Percentiles rank a stretch among this genome's conserved stretches.
phyloP scores from a whole-genome alignment of 2,329 filamentous ascomycete genomes.

The Botrytis sinoallii region DNA sequence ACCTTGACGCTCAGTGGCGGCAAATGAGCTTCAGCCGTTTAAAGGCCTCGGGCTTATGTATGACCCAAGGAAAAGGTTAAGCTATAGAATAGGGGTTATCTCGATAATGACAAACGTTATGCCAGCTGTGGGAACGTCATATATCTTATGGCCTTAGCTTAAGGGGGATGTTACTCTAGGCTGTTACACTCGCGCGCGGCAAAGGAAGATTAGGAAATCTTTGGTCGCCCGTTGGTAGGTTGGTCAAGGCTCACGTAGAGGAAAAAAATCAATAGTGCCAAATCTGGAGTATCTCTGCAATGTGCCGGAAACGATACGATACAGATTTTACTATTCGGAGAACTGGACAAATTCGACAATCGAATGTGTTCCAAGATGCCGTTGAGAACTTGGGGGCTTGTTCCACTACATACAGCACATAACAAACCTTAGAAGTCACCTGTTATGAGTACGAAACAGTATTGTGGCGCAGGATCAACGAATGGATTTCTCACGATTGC shows the following conservation, averaged over 20 bases:
- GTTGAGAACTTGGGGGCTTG: constrained; percentile 5
- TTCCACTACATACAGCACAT: constrained; percentile 15
- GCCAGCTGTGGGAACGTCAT: constrained; percentile 10
- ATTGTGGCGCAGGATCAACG: constrained; percentile 18
- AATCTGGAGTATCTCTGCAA: constrained; percentile 14
- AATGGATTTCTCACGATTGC: constrained; percentile 14
- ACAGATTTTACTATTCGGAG: not conserved
- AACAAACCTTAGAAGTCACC: not conserved
- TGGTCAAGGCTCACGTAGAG: not conserved
- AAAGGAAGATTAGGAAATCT: not conserved
- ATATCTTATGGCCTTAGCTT: not conserved
- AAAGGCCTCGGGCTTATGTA: not conserved
- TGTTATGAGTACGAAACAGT: constrained; percentile 3
- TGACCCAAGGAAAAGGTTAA: constrained; percentile 8
- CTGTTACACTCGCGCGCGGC: constrained; percentile 19
- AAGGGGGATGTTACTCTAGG: constrained; percentile 3
- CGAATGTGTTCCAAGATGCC: constrained; percentile 1
- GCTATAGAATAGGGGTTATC: constrained; percentile 14
- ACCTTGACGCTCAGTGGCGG: constrained; percentile 13
- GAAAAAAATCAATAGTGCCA: constrained; percentile 11
- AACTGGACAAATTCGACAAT: constrained; percentile 8
- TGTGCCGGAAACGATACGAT: not conserved
- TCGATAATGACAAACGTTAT: not conserved
- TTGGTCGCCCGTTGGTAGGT: not conserved
- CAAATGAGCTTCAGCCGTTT: constrained; percentile 10